Percentiles rank a stretch among this genome's conserved stretches.
phyloP scores from a whole-genome alignment of 2,329 filamentous ascomycete genomes.

The Pyrenochaeta sp. region DNA sequence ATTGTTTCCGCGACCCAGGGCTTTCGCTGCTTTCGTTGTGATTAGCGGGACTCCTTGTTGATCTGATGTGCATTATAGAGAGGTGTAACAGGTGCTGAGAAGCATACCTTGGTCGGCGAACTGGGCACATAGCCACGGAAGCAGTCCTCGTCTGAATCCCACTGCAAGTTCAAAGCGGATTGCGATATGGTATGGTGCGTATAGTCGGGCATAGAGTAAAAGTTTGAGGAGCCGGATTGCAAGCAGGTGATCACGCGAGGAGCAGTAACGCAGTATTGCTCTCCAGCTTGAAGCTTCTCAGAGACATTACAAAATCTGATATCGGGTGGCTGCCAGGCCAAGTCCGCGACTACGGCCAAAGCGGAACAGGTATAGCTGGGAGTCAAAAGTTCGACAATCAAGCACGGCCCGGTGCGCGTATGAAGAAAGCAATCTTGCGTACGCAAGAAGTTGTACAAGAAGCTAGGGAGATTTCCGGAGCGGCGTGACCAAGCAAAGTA shows the following conservation, averaged over 20 bases:
- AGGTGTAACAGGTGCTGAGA: not conserved
- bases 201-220: slow-evolving; percentile 6
- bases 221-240: not conserved
- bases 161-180: slow-evolving; percentile 21
- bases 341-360: slow-evolving; percentile 23
- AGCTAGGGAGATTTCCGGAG: slow-evolving; percentile 31
- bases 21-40: not conserved
- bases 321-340: slow-evolving; percentile 32
- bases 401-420: slow-evolving; percentile 12
- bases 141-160: slow-evolving; percentile 25
- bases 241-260: not conserved
- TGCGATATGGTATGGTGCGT: slow-evolving; percentile 18
- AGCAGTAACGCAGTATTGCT: slow-evolving; percentile 35
- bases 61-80: not conserved
- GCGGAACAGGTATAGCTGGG: slow-evolving; percentile 8
- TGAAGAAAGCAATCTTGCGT: slow-evolving; percentile 45
- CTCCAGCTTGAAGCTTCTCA: slow-evolving; percentile 11
- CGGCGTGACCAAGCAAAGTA: slow-evolving; percentile 35
- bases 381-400: slow-evolving; percentile 25
- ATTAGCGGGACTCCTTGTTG: not conserved
- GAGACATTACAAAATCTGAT: slow-evolving; percentile 30
- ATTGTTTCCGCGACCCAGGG: slow-evolving; percentile 16
- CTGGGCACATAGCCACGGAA: slow-evolving; percentile 32
- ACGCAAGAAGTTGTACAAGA: slow-evolving; percentile 43
- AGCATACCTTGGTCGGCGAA: not conserved